A percentile compares a stretch with the other conserved stretches of the same genome.
Conservation (phyloP, 345 rosid species). For the Pugionium cornutum region DNA sequence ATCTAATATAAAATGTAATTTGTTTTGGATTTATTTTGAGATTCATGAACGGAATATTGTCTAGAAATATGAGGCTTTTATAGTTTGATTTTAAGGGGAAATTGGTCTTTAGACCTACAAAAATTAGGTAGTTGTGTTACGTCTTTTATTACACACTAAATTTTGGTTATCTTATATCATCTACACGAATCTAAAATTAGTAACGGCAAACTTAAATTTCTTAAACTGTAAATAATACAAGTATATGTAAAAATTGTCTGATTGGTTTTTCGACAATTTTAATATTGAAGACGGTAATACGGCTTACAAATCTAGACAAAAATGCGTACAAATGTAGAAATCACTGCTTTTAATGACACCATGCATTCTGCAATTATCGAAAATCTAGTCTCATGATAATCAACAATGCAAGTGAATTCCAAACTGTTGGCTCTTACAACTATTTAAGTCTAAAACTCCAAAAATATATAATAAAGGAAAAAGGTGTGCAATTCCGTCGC, state of each 20-base stretch:
- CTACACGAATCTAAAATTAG: constrained; percentile 23
- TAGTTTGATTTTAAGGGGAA: too few species aligned
- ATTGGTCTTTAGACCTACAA: too few species aligned
- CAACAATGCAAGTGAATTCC: constrained; percentile 16
- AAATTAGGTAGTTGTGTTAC: constrained; percentile 28
- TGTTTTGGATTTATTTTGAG: too few species aligned
- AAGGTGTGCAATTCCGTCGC: constrained; percentile 11
- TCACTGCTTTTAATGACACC: neutral
- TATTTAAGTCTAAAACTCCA: constrained; percentile 27
- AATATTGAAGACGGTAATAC: too few species aligned
- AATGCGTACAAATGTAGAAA: too few species aligned
- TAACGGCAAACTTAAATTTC: neutral
- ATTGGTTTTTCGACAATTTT: too few species aligned
- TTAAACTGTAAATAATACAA: constrained; percentile 14
- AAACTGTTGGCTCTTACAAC: constrained; percentile 35
- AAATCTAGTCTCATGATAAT: constrained; percentile 20
- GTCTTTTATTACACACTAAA: constrained; percentile 5
- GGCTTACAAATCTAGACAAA: too few species aligned
- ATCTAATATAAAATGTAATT: too few species aligned
- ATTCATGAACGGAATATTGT: too few species aligned
- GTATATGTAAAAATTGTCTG: constrained; percentile 3
- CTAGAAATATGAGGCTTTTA: too few species aligned
- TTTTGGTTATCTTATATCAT: constrained; percentile 9
- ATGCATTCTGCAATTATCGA: neutral
- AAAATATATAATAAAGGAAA: neutral